phyloP scores from a whole-genome alignment of 352 stramenopile species.

The Pythium brachiatum region DNA sequence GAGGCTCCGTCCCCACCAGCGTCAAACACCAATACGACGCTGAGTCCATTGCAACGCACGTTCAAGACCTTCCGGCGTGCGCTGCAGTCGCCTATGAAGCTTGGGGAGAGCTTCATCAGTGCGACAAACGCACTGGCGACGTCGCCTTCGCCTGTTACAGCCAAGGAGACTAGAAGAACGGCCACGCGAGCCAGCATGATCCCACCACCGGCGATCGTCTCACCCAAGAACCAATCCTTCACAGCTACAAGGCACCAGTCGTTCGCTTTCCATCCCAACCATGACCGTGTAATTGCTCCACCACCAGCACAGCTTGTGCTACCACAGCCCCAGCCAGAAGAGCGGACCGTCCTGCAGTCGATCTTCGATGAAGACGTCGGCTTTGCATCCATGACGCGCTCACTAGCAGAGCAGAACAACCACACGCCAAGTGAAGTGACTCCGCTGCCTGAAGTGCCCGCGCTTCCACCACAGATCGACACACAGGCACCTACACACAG shows the following conservation, averaged over 20 bases:
- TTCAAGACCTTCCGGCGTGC: constrained; percentile 60
- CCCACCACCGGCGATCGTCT: constrained; percentile 16
- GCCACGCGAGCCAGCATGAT: constrained; percentile 17
- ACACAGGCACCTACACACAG: not conserved
- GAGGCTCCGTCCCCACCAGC: not conserved
- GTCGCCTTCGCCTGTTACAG: constrained; percentile 8
- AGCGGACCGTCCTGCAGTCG: constrained; percentile 6
- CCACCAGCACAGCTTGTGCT: not conserved
- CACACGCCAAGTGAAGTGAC: not conserved
- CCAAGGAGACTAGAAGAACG: constrained; percentile 9
- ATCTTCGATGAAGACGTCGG: constrained; percentile 23
- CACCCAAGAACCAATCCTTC: not conserved
- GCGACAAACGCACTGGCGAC: not conserved
- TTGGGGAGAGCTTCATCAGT: constrained; percentile 10
- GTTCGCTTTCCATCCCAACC: not conserved
- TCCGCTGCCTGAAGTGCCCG: not conserved
- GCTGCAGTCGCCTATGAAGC: constrained; percentile 20
- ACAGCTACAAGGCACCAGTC: constrained; percentile 1
- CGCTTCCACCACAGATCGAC: constrained; percentile 20
- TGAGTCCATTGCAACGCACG: constrained; percentile 41
- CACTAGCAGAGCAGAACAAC: constrained; percentile 24
- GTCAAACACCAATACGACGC: not conserved
- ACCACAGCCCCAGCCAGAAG: not conserved
- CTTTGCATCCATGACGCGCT: constrained; percentile 19
- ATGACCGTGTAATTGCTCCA: not conserved